Conservation (phyloP, 2,329 filamentous ascomycete species). For the Capronia americana region DNA sequence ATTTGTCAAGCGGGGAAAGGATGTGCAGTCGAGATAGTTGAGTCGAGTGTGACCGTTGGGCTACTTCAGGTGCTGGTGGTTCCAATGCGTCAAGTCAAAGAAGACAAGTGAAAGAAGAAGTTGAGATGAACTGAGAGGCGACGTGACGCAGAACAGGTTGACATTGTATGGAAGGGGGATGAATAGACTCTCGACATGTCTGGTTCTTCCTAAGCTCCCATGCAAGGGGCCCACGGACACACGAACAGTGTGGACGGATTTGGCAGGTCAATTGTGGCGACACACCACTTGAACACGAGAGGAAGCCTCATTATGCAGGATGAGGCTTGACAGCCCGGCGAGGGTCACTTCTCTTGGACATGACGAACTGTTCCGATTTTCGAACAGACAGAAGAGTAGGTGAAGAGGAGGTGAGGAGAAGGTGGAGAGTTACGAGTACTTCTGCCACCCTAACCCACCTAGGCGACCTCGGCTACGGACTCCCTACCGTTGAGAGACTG, state of each 20-base stretch:
- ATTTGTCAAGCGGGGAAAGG: neutral
- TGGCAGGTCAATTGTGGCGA: neutral
- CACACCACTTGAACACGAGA: neutral
- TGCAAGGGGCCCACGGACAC: neutral
- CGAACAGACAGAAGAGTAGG: neutral
- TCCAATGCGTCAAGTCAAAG: neutral
- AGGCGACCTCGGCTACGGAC: too few relatives aligned
- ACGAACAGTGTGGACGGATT: neutral
- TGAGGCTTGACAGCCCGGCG: neutral
- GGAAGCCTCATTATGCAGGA: neutral
- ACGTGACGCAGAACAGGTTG: neutral
- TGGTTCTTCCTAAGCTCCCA: neutral
- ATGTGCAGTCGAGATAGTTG: neutral
- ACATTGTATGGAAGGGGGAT: neutral
- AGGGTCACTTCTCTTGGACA: neutral
- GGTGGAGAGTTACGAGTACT: neutral
- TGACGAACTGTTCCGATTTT: neutral
- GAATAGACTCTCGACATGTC: neutral
- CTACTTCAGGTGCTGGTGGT: neutral
- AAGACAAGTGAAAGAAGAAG: neutral
- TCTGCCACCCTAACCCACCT: too few relatives aligned
- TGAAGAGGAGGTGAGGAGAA: too few relatives aligned
- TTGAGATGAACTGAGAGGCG: neutral
- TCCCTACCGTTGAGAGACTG: too few relatives aligned
- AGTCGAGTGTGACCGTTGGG: too few relatives aligned